phyloP scores from a whole-genome alignment of 306 rosid species.

The Casuarina glauca region DNA sequence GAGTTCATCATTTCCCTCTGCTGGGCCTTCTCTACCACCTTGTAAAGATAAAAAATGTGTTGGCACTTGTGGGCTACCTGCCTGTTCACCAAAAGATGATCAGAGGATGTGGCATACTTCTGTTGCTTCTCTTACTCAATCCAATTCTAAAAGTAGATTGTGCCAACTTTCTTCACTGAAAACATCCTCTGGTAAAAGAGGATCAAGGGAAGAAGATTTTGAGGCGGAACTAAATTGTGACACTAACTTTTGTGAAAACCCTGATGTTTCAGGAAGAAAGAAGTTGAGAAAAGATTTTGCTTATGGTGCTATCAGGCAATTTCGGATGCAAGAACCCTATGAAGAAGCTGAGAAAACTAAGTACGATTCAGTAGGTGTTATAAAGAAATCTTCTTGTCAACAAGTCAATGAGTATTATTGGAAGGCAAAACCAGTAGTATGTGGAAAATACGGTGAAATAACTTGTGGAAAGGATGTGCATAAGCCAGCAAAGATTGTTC shows the following conservation, averaged over 20 bases:
- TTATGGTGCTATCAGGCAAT: conserved; percentile 29
- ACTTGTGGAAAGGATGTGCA: conserved; percentile 31
- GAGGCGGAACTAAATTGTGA: conserved; percentile 30
- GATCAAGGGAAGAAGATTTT: conserved; percentile 23
- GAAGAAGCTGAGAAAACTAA: conserved; percentile 27
- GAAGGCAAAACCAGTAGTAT: conserved; percentile 52
- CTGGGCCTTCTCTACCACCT: conserved; percentile 26
- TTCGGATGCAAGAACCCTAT: conserved; percentile 28
- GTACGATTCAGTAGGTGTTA: conserved; percentile 9
- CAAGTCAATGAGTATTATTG: conserved; percentile 28
- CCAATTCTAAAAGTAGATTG: conserved; percentile 16
- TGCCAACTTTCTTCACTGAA: conserved; percentile 27
- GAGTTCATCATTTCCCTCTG: conserved; percentile 31
- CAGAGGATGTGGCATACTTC: conserved; percentile 18
- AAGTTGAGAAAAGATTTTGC: conserved; percentile 37
- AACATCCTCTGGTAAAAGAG: conserved; percentile 36
- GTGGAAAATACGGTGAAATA: conserved; percentile 66
- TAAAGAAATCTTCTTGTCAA: conserved; percentile 30
- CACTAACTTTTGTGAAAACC: conserved; percentile 26
- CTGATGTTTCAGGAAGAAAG: conserved; percentile 41
- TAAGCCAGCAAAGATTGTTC: conserved; percentile 56
- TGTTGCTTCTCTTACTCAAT: conserved; percentile 25
- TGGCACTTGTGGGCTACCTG: conserved; percentile 21
- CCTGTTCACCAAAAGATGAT: conserved; percentile 31
- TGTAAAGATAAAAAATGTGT: conserved; percentile 26